Percentiles rank a stretch among this genome's conserved stretches.
Evolutionary conservation across 2,329 filamentous ascomycete genomes (phyloP).

Genomic region (Phyllosticta citriasiana): DNA sequence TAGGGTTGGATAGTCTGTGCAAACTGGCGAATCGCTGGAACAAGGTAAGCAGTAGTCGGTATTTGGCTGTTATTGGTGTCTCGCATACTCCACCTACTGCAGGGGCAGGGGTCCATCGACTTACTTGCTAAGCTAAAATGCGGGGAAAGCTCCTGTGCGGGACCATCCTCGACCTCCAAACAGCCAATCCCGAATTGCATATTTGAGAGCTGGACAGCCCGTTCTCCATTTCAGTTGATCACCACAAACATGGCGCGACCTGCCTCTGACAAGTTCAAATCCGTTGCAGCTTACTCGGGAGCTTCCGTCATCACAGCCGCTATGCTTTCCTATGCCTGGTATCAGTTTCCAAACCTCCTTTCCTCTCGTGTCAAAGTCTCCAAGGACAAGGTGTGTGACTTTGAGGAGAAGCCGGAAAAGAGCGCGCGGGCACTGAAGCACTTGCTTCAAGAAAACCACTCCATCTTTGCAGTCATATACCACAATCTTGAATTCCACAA

Average conservation of each 20-base stretch:
- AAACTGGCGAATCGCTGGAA: neutral
- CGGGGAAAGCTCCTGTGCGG: conserved; percentile 1
- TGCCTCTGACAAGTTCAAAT: neutral
- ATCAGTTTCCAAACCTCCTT: conserved; percentile 1
- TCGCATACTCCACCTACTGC: neutral
- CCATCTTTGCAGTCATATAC: conserved; percentile 61
- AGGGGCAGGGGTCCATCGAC: neutral
- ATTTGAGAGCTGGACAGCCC: neutral
- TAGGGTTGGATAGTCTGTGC: neutral
- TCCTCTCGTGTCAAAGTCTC: neutral
- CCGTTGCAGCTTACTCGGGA: neutral
- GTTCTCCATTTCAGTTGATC: neutral
- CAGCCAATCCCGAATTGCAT: neutral
- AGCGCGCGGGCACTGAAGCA: conserved; percentile 78
- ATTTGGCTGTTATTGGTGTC: neutral
- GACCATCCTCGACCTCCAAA: neutral
- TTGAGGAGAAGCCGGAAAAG: conserved; percentile 73
- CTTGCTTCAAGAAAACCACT: conserved; percentile 82
- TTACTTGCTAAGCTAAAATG: neutral
- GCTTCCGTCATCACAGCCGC: neutral
- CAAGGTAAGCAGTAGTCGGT: neutral
- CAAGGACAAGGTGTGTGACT: conserved; percentile 42
- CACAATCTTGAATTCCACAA: conserved; percentile 70
- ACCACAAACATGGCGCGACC: neutral
- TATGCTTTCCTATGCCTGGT: conserved; percentile 4